Evolutionary conservation across 768 basidiomycete genomes (phyloP).

Genomic region (Leccinum incarnatum): DNA sequence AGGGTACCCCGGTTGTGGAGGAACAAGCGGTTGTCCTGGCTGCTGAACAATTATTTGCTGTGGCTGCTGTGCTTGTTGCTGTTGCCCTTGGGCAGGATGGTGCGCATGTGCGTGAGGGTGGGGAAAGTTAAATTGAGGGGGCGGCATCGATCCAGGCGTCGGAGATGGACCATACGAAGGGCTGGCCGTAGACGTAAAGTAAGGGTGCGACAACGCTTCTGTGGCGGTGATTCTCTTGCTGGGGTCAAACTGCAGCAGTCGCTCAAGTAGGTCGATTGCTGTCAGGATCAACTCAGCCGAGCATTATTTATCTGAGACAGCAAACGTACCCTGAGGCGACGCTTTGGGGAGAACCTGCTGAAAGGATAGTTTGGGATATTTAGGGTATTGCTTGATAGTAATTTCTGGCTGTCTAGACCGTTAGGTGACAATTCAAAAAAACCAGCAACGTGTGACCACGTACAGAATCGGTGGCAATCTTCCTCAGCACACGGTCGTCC

Average conservation of each 20-base stretch:
- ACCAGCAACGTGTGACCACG: constrained; percentile 23
- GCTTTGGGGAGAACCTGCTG: constrained; percentile 83
- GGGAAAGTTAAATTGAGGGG: constrained; percentile 66
- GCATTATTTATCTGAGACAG: neutral
- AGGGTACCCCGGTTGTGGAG: constrained; percentile 32
- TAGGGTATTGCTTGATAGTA: constrained; percentile 78
- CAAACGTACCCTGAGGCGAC: constrained; percentile 64
- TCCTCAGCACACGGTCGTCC: constrained; percentile 79
- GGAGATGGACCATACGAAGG: constrained; percentile 33
- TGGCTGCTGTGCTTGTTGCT: constrained; percentile 43
- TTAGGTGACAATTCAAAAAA: constrained; percentile 5
- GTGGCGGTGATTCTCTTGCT: constrained; percentile 86
- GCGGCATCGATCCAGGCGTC: constrained; percentile 58
- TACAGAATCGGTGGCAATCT: constrained; percentile 89
- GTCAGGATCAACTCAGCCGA: constrained; percentile 8
- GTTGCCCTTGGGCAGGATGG: constrained; percentile 49
- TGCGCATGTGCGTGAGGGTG: constrained; percentile 53
- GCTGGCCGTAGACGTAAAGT: constrained; percentile 63
- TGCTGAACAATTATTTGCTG: constrained; percentile 37
- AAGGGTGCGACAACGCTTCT: constrained; percentile 89
- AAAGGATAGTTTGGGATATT: constrained; percentile 82
- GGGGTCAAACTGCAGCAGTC: constrained; percentile 94
- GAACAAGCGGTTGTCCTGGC: constrained; percentile 38
- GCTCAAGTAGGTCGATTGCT: constrained; percentile 93
- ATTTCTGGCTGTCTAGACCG: constrained; percentile 67